Conservation (phyloP, 2,329 filamentous ascomycete genomes). For the Coniochaeta pulveracea region DNA sequence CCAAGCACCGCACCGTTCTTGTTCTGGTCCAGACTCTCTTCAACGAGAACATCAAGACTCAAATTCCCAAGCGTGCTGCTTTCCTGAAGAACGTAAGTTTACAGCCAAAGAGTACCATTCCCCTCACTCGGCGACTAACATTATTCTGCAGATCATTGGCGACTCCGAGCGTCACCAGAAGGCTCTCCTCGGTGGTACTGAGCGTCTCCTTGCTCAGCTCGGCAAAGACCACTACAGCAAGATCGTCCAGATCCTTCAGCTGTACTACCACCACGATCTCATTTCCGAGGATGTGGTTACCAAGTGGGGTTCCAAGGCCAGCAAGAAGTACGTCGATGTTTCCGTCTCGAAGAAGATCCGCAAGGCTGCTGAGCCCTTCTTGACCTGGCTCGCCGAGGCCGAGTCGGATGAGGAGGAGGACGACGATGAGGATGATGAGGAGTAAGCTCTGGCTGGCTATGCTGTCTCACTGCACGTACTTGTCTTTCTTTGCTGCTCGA, state of each 20-base stretch:
- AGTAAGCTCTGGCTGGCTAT: conserved; percentile 10
- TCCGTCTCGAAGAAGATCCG: conserved; percentile 87
- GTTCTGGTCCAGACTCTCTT: conserved; percentile 93
- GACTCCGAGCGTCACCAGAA: conserved; percentile 91
- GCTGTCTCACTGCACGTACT: background rate
- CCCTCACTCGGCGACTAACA: conserved; percentile 14
- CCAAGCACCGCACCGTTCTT: conserved; percentile 84
- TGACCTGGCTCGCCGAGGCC: conserved; percentile 85
- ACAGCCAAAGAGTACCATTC: no score
- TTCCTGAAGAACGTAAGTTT: conserved; percentile 75
- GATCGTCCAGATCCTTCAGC: conserved; percentile 77
- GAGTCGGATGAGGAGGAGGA: conserved; percentile 60
- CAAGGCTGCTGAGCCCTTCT: conserved; percentile 87
- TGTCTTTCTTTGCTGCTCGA: background rate
- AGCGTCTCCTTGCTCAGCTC: conserved; percentile 69
- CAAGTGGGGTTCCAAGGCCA: conserved; percentile 88
- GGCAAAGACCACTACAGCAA: conserved; percentile 62
- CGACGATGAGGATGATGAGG: conserved; percentile 38
- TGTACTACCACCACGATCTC: conserved; percentile 85
- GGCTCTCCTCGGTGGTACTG: conserved; percentile 86
- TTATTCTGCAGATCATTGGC: conserved; percentile 44
- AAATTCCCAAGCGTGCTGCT: conserved; percentile 71
- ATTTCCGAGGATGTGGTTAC: conserved; percentile 79
- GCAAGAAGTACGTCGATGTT: conserved; percentile 95
- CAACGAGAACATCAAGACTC: conserved; percentile 75